phyloP scores from a whole-genome alignment of 1,284 basidiomycete species.

The Cryptococcus jaspeensis region DNA sequence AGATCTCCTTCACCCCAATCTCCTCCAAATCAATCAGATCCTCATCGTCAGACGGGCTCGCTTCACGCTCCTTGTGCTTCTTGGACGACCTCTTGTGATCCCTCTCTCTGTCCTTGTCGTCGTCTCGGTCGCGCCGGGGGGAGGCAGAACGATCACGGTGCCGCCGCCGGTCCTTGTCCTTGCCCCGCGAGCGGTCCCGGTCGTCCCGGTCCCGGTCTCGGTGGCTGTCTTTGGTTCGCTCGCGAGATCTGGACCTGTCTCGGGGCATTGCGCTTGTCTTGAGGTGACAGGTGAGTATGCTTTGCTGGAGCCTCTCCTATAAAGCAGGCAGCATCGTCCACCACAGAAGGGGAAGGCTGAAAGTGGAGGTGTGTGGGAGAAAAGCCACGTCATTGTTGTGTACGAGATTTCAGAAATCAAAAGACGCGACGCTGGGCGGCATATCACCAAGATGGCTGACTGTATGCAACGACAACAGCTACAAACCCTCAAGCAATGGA shows the following conservation, averaged over 20 bases:
- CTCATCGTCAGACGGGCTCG: conserved; percentile 25
- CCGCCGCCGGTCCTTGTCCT: conserved; percentile 1
- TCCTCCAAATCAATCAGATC: conserved; percentile 35
- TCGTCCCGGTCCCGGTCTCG: conserved; percentile 10
- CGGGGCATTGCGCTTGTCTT: not conserved
- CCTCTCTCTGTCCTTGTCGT: conserved; percentile 6
- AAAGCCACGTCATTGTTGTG: too few relatives aligned
- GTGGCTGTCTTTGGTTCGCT: not conserved
- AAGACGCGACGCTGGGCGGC: too few relatives aligned
- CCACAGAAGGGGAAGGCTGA: too few relatives aligned
- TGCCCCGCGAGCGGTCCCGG: not conserved
- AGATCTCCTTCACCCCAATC: conserved; percentile 41
- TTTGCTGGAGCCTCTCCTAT: too few relatives aligned
- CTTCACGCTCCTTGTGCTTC: conserved; percentile 2
- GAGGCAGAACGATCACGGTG: conserved; percentile 1
- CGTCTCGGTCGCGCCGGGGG: not conserved
- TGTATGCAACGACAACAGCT: too few relatives aligned
- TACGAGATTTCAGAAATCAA: too few relatives aligned
- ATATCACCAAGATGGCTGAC: too few relatives aligned
- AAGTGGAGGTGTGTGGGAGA: too few relatives aligned
- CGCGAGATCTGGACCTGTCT: conserved; percentile 6
- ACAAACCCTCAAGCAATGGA: too few relatives aligned
- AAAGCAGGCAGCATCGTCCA: too few relatives aligned
- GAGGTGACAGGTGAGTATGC: too few relatives aligned
- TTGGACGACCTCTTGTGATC: conserved; percentile 3